These are phyloP conservation scores for Actinomortierella ambigua DNA, from an alignment of 371 early-diverging fungal genomes.

Conservation along the genomic window DNA sequence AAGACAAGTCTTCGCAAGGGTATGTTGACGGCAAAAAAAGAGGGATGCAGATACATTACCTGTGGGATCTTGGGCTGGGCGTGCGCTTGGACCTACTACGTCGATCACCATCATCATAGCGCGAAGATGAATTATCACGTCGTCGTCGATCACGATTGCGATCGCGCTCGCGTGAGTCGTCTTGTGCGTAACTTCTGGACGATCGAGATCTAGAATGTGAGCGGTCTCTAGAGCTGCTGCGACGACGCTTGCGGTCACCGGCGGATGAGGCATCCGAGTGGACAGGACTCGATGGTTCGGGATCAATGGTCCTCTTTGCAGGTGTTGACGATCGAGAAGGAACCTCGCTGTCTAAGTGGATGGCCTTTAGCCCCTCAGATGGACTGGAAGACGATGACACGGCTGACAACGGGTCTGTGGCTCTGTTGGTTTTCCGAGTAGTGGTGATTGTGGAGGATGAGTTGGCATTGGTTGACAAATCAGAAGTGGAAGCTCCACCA, in stretches of 20 bases:
- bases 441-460: constrained; percentile 36
- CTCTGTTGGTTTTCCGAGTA: too few species aligned
- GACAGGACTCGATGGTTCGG: constrained; percentile 20
- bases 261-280: constrained; percentile 26
- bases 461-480: constrained; percentile 9
- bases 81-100: constrained; percentile 25
- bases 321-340: constrained; percentile 1
- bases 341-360: constrained; percentile 21
- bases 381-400: constrained; percentile 32
- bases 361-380: constrained; percentile 36
- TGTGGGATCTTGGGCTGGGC: constrained; percentile 36
- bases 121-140: too few species aligned
- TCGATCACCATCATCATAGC: constrained; percentile 1
- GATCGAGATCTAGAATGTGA: too few species aligned
- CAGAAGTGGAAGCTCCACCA: too few species aligned
- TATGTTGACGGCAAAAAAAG: too few species aligned
- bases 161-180: constrained; percentile 19
- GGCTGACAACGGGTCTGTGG: constrained; percentile 7
- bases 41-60: constrained; percentile 23
- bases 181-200: too few species aligned
- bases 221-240: constrained; percentile 6
- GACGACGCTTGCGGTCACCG: constrained; percentile 14
- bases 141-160: constrained; percentile 8
- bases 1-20: not conserved
- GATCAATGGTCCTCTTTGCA: too few species aligned